Conservation (phyloP, 768 basidiomycete genomes). For the Leccinum fibrillosum region DNA sequence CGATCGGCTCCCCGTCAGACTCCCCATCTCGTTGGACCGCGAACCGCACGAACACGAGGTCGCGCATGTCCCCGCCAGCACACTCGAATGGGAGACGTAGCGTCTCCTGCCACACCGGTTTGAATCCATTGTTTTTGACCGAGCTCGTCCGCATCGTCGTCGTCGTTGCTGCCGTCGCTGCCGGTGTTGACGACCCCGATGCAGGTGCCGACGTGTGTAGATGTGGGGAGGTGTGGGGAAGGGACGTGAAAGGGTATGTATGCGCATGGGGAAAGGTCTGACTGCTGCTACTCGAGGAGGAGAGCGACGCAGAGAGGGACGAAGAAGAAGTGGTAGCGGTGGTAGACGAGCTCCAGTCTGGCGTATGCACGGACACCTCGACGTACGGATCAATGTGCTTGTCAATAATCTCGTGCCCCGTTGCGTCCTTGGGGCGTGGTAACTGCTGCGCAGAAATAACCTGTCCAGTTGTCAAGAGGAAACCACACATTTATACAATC, state of each 20-base stretch:
- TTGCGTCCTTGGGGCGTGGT: slow-evolving; percentile 64
- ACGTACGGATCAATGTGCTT: slow-evolving; percentile 72
- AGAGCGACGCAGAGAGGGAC: neutral
- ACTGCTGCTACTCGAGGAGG: neutral
- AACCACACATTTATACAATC: neutral
- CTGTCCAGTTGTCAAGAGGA: slow-evolving; percentile 25
- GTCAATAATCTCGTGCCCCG: slow-evolving; percentile 58
- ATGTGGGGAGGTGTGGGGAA: neutral
- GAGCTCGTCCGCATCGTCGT: slow-evolving; percentile 53
- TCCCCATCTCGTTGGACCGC: slow-evolving; percentile 64
- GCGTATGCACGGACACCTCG: slow-evolving; percentile 73
- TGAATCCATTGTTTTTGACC: slow-evolving; percentile 88
- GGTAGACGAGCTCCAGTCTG: slow-evolving; percentile 54
- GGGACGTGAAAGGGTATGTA: neutral
- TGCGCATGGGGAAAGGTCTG: neutral
- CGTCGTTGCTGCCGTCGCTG: slow-evolving; percentile 37
- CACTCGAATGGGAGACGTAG: slow-evolving; percentile 73
- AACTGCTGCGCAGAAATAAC: slow-evolving; percentile 90
- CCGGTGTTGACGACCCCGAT: neutral
- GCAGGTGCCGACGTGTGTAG: neutral
- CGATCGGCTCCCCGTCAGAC: slow-evolving; percentile 63
- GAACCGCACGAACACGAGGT: slow-evolving; percentile 82
- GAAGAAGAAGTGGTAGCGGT: neutral
- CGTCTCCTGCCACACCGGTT: slow-evolving; percentile 79
- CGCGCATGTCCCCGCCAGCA: slow-evolving; percentile 64